Conservation (phyloP, 805 yeast species). For the Pichia rugopelliculosa region DNA sequence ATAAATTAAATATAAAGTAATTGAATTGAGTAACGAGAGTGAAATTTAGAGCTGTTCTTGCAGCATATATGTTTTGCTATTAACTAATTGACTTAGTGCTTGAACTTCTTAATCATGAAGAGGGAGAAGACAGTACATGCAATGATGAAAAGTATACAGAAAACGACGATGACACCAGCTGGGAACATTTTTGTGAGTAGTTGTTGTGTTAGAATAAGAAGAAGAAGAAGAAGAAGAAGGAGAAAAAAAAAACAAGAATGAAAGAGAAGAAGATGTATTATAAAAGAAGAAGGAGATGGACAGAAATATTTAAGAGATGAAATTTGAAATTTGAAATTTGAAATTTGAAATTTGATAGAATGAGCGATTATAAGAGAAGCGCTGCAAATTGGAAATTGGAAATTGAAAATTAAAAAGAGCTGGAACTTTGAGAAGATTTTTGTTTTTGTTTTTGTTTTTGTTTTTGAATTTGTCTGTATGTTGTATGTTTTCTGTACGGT, state of each 20-base stretch:
- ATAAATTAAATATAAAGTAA: background rate
- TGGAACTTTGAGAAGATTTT: too few species aligned
- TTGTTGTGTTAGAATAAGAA: background rate
- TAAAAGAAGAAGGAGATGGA: too few species aligned
- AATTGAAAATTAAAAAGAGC: background rate
- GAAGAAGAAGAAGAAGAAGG: background rate
- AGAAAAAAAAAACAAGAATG: background rate
- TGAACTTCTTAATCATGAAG: conserved; percentile 27
- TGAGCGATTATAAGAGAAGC: background rate
- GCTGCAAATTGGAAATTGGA: background rate
- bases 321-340: too few species aligned
- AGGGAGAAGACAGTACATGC: conserved; percentile 27
- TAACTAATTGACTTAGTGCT: conserved; percentile 21
- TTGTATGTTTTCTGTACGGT: too few species aligned
- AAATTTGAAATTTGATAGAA: background rate
- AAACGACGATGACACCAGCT: conserved; percentile 60
- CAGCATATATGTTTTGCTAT: background rate
- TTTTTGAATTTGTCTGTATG: too few species aligned
- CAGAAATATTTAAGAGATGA: too few species aligned
- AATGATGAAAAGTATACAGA: conserved; percentile 44
- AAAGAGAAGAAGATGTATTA: too few species aligned
- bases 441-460: too few species aligned
- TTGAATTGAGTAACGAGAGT: background rate
- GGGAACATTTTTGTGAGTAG: conserved; percentile 41
- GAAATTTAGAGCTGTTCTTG: background rate